phyloP scores from a whole-genome alignment of 129 eudicot species.

The Flaveria ramosissima region DNA sequence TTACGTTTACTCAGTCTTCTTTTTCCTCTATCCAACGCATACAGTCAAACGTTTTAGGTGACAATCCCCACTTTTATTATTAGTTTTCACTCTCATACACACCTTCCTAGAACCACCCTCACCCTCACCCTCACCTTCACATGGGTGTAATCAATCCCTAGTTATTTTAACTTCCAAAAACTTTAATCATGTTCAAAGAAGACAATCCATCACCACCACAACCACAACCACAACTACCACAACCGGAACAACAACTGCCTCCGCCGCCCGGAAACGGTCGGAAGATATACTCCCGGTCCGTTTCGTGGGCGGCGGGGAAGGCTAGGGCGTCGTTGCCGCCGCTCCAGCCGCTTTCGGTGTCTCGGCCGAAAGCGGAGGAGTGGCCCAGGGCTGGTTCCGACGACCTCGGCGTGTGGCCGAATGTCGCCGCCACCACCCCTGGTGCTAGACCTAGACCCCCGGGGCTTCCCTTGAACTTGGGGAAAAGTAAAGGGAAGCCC shows the following conservation, averaged over 20 bases:
- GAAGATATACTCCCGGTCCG: constrained; percentile 71
- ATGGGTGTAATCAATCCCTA: not conserved
- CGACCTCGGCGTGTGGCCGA: constrained; percentile 90
- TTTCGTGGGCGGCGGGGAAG: constrained; percentile 70
- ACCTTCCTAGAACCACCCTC: constrained; percentile 52
- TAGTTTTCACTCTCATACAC: too few relatives aligned
- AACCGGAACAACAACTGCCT: too few relatives aligned
- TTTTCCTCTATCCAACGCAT: not conserved
- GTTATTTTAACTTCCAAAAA: not conserved
- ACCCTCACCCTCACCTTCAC: constrained; percentile 16
- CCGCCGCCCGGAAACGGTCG: constrained; percentile 26
- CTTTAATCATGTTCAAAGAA: constrained; percentile 47
- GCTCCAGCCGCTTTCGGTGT: constrained; percentile 79
- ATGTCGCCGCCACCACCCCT: constrained; percentile 59
- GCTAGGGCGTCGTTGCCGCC: constrained; percentile 82
- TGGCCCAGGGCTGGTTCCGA: constrained; percentile 97
- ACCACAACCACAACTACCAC: too few relatives aligned
- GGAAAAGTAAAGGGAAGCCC: constrained; percentile 32
- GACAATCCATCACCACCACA: constrained; percentile 22
- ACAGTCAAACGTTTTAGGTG: constrained; percentile 49
- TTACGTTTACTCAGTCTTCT: constrained; percentile 39
- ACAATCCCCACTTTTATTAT: not conserved
- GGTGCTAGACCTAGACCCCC: constrained; percentile 48
- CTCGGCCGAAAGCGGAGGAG: constrained; percentile 69
- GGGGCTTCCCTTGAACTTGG: constrained; percentile 39